Base-by-base conservation (phyloP, 495 filamentous ascomycete species). In the Thermothielavioides terrestris region DNA sequence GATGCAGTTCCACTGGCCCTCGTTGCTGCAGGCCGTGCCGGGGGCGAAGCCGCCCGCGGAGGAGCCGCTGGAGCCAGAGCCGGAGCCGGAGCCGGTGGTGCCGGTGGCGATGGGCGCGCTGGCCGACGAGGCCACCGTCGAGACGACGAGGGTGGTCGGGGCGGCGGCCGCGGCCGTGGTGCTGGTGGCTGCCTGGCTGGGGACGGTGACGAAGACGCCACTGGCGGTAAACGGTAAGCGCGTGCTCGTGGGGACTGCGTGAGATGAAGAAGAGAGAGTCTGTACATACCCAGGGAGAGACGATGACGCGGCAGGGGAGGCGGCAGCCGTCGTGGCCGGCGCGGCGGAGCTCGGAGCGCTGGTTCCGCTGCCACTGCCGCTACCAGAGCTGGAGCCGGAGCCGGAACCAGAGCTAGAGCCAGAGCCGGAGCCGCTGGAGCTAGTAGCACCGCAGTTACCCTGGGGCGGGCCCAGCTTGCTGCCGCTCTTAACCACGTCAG, bases 1-100 rank as follows among this genome's bases (percentile, higher is more conserved):
- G 28, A 84, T 70, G 62, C 84, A 87, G 68, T 84, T 83, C 81
- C 81, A 86, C 35, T 63, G 58, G 45, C 75, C 77, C 57, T 82
- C 78, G 35, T 63, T 38, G 21, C 59, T 67, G 69, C 79, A 81
- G 21, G 75, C 51, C 1, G 62, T 54, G 30, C 73, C 69, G 6
- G 57, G 51, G 1, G 61, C 41, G 32, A 49, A 43, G 39, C 22
- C 30, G 54, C 55, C 48, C 21, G 53, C 51, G 35, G 50, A 36
- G 36, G 36, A 46, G 21, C 43, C 18, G 41, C 27, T 36, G 26
- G 38, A 41, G 53, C 56, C 49, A 22, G 50, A 52, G 39, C 52
- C 39, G 27, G 35, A 45, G 28, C 48, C 32, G 22, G 31, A 28
- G 45, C 42, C 25, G 32, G 34, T 60, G 28, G 53, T 46, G n/a